Conservation (phyloP, 495 filamentous ascomycete genomes). For the Penicillium salamii region DNA sequence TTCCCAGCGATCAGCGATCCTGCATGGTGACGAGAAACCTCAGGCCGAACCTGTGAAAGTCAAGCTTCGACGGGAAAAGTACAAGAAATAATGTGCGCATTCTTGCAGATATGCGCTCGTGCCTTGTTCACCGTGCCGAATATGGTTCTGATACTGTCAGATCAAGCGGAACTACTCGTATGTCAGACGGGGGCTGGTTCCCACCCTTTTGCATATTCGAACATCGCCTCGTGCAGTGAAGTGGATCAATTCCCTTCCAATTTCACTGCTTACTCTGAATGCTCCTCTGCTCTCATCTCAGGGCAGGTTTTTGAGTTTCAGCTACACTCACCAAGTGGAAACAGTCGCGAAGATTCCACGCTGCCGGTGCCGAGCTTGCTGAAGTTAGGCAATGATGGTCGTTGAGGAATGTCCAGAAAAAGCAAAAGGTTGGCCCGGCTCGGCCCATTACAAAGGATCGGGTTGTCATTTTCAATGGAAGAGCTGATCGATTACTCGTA, state of each 20-base stretch:
- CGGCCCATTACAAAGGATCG: background rate
- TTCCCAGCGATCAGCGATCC: constrained; percentile 7
- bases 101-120: constrained; percentile 5
- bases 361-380: constrained; percentile 1
- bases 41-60: background rate
- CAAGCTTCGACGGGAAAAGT: background rate
- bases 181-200: constrained; percentile 1
- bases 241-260: background rate
- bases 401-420: background rate
- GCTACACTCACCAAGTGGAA: background rate
- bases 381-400: constrained; percentile 2
- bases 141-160: constrained; percentile 1
- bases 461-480: background rate
- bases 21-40: constrained; percentile 3
- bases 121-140: constrained; percentile 4
- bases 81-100: background rate
- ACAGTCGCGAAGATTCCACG: constrained; percentile 1
- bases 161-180: constrained; percentile 6
- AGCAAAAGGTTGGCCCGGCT: background rate
- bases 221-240: background rate
- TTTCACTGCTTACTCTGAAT: no score
- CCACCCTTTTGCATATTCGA: constrained; percentile 9
- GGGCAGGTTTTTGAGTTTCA: no score
- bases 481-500: background rate
- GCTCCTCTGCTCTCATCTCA: no score